Evolutionary conservation across 192 early-diverging fungal species (phyloP), one percentile per base, ranked within the genome.

Genomic region (Oehlia diaphana): DNA sequence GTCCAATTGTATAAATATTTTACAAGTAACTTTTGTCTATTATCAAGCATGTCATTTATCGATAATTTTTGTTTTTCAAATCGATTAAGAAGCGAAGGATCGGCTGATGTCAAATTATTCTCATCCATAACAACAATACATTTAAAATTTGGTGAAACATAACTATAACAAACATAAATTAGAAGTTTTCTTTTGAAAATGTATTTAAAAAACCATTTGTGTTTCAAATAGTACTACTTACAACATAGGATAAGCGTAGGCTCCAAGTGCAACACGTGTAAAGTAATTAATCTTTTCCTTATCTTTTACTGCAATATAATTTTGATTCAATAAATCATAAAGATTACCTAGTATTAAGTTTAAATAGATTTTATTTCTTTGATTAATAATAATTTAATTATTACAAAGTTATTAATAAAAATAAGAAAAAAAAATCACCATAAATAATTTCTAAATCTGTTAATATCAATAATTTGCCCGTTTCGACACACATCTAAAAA

Each of bases 251-350:
- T 79, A 62, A 39, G 78, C n/a, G 31, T 79, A 73, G 9, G 28
- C 8, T 1, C 78, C 78, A 23, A 73, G 49, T 31, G 72, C 21
- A 23, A 79, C 72, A 42, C 78, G 44, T 2, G 28, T 62, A 74
- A 64, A 79, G 2, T 79, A 47, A 5, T 76, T 79, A 6, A 42
- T 0, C 14, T 79, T 31, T 0, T 76, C 21, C 23, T 53, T 37
- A 16, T 37, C 61, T 8, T 49, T 70, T 6, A 35, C 3, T 10
- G 19, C 23, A 35, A 79, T 76, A 33, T 76, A 79, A 71, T 79
- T 79, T 33, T 73, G 78, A 79, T 79, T 74, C 72, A 42, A 79
- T 64, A 79, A 50, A 31, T 79, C 78, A 31, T 79, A 79, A 19
- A 79, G 68, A 28, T 23, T 47, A 16, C 78, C 78, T 79, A 61